Conservation (phyloP, 2,329 filamentous ascomycete genomes). For the Penicillium sp. region DNA sequence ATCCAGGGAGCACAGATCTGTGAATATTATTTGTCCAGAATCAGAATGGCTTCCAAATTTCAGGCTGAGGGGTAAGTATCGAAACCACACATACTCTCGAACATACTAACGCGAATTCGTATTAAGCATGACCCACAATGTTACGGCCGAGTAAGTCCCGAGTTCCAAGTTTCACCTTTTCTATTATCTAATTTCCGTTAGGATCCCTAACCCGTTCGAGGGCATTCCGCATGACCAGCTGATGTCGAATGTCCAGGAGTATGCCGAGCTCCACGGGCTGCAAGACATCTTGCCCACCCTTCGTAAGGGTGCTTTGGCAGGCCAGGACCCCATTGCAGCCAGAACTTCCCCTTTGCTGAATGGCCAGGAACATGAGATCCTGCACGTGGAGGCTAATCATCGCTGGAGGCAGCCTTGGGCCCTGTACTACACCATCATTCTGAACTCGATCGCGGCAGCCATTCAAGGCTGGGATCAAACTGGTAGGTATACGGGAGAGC, state of each 20-base stretch:
- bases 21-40: background rate
- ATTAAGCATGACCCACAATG: slow-evolving; percentile 18
- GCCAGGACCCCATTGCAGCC: slow-evolving; percentile 66
- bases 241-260: slow-evolving; percentile 13
- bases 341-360: slow-evolving; percentile 58
- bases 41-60: background rate
- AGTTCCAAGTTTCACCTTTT: background rate
- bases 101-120: background rate
- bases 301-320: slow-evolving; percentile 64
- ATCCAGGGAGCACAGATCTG: background rate
- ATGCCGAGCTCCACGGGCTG: slow-evolving; percentile 58
- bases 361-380: slow-evolving; percentile 46
- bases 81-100: background rate
- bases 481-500: slow-evolving; percentile 20
- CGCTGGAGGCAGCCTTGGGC: slow-evolving; percentile 50
- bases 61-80: background rate
- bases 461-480: slow-evolving; percentile 54
- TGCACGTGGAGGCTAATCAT: slow-evolving; percentile 47
- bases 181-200: background rate
- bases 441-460: slow-evolving; percentile 53
- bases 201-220: slow-evolving; percentile 19
- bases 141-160: slow-evolving; percentile 18
- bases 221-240: slow-evolving; percentile 13
- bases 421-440: slow-evolving; percentile 51
- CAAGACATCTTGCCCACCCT: slow-evolving; percentile 50